A percentile compares a stretch with the other conserved stretches of the same genome.
Evolutionary conservation across 106 monocot species (phyloP).

Genomic region (Posidonia australis): DNA sequence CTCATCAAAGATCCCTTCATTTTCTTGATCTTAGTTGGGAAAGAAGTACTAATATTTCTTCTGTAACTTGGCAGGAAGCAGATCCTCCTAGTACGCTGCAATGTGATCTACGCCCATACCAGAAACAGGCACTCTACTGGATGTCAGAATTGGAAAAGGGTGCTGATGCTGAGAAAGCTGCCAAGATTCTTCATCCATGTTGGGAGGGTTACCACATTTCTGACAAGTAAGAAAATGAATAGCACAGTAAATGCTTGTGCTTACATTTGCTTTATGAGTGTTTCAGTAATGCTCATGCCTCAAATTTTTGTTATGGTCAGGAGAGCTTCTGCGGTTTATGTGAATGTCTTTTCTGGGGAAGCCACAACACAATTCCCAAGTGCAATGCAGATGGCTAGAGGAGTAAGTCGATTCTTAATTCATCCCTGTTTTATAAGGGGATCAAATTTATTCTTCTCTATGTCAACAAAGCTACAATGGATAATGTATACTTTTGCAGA

Average conservation of each 20-base stretch:
- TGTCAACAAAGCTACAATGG: no score
- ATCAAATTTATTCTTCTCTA: no score
- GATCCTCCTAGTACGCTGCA: constrained; percentile 45
- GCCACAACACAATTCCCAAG: constrained; percentile 68
- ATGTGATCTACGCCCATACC: constrained; percentile 59
- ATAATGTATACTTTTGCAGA: no score
- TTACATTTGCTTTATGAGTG: neutral
- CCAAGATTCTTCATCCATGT: constrained; percentile 76
- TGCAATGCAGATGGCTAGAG: constrained; percentile 58
- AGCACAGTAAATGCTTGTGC: neutral
- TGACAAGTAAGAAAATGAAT: constrained; percentile 36
- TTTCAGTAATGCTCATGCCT: neutral
- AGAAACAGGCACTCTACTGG: constrained; percentile 82
- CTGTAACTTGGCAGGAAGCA: constrained; percentile 44
- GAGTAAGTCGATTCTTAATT: constrained; percentile 31
- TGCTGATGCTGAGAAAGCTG: constrained; percentile 39
- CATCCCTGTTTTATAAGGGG: no score
- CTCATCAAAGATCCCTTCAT: no score
- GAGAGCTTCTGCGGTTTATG: constrained; percentile 61
- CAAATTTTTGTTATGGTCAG: constrained; percentile 17
- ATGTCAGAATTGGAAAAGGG: constrained; percentile 84
- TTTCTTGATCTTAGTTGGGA: neutral
- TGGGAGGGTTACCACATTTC: constrained; percentile 65
- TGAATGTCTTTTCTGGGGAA: constrained; percentile 84
- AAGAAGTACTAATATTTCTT: neutral